Percentiles rank a stretch among this genome's conserved stretches.
Conservation (phyloP, 305 asterid genomes). For the Fraxinus paxiana region DNA sequence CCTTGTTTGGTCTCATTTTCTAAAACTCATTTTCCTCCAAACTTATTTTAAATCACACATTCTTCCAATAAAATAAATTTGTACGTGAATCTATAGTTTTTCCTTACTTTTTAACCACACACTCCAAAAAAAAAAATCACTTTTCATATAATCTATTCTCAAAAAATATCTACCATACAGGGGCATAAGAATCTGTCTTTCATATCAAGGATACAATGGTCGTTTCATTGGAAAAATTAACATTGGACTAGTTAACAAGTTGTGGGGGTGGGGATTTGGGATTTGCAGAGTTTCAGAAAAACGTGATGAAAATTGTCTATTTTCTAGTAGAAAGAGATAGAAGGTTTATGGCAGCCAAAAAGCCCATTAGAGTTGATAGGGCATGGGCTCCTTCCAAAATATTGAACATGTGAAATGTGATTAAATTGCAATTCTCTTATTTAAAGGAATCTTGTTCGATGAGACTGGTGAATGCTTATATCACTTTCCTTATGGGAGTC, state of each 20-base stretch:
- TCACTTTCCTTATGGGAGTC: not conserved
- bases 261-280: not conserved
- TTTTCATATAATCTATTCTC: not conserved
- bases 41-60: not conserved
- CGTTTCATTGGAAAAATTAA: not conserved
- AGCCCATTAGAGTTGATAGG: not conserved
- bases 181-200: not conserved
- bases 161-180: not conserved
- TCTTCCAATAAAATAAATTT: not conserved
- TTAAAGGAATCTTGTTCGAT: not conserved
- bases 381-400: not conserved
- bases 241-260: not conserved
- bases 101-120: not conserved
- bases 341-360: not conserved
- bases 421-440: not conserved
- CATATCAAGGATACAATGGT: not conserved
- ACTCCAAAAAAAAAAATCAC: not conserved
- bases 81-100: not conserved
- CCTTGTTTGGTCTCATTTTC: not conserved
- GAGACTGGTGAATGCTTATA: not conserved
- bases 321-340: not conserved
- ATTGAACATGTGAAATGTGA: not conserved
- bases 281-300: not conserved
- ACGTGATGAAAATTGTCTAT: not conserved
- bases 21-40: not conserved